Evolutionary conservation across 179 eudicot species (phyloP).

Genomic region (Beta macrorhiza): DNA sequence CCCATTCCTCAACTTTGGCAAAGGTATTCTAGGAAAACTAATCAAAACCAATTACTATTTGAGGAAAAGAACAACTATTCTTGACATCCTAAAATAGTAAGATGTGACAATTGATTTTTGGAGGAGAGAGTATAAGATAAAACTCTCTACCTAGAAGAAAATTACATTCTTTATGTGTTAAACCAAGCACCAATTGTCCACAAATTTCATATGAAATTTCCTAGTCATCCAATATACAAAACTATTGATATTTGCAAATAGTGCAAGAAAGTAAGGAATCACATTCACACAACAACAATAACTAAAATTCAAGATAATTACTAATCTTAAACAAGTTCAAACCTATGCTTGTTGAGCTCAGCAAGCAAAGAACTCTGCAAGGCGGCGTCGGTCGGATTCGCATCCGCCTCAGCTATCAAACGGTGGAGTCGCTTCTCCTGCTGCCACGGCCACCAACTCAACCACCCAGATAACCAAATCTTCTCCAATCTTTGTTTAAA

Average conservation of each 20-base stretch:
- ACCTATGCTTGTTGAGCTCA: slow-evolving; percentile 92
- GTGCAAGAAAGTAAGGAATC: neutral
- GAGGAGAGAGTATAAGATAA: neutral
- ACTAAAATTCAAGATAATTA: no score
- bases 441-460: slow-evolving; percentile 83
- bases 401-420: slow-evolving; percentile 75
- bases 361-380: slow-evolving; percentile 68
- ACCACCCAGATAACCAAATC: slow-evolving; percentile 56
- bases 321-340: neutral
- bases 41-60: neutral
- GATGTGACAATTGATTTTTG: no score
- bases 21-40: neutral
- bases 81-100: no score
- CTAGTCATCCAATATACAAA: neutral
- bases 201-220: neutral
- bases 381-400: slow-evolving; percentile 67
- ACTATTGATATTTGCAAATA: neutral
- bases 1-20: neutral
- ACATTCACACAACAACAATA: neutral
- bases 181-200: neutral
- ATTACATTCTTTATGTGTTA: neutral
- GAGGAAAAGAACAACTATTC: no score
- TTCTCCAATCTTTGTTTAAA: slow-evolving; percentile 47
- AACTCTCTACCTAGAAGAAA: neutral
- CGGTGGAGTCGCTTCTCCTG: slow-evolving; percentile 58